These are phyloP conservation scores for Yamadazyma triangularis DNA, from an alignment of 1,139 yeast species.

Conservation along the genomic window DNA sequence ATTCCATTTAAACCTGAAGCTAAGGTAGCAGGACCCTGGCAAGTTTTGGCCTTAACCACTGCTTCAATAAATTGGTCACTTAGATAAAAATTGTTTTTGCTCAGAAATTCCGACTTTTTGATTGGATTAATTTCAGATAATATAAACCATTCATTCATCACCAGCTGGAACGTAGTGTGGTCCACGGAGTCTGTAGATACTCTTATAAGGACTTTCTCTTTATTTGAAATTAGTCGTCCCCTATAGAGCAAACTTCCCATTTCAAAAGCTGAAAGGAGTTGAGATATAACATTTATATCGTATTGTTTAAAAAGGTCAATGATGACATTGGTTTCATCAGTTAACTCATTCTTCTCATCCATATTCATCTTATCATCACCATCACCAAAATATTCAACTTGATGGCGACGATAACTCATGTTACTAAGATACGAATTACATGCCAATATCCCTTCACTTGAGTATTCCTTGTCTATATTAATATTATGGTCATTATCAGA, in stretches of 20 bases:
- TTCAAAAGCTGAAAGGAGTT: slow-evolving; percentile 12
- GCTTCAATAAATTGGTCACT: no score
- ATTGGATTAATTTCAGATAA: slow-evolving; percentile 19
- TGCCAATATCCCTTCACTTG: neutral
- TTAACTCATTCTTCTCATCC: no score
- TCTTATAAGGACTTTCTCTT: slow-evolving; percentile 19
- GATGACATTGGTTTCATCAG: no score
- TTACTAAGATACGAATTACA: slow-evolving; percentile 21
- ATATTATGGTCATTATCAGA: no score
- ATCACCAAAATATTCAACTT: slow-evolving; percentile 18
- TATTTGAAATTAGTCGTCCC: slow-evolving; percentile 13
- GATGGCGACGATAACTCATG: slow-evolving; percentile 21
- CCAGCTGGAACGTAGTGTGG: slow-evolving; percentile 18
- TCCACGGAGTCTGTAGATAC: slow-evolving; percentile 22
- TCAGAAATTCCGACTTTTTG: no score
- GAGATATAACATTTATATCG: slow-evolving; percentile 8
- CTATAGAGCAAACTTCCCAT: slow-evolving; percentile 16
- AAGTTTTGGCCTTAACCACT: slow-evolving; percentile 2
- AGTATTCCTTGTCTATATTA: no score
- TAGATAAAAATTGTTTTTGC: no score
- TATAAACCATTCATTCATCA: slow-evolving; percentile 34
- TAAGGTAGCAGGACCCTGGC: slow-evolving; percentile 23
- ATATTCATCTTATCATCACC: slow-evolving; percentile 7
- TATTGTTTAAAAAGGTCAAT: no score
- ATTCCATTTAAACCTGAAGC: slow-evolving; percentile 25